Evolutionary conservation across 1,139 yeast genomes (phyloP), one percentile per base, ranked within the genome.

Genomic region (Magnusiomyces ingens): DNA sequence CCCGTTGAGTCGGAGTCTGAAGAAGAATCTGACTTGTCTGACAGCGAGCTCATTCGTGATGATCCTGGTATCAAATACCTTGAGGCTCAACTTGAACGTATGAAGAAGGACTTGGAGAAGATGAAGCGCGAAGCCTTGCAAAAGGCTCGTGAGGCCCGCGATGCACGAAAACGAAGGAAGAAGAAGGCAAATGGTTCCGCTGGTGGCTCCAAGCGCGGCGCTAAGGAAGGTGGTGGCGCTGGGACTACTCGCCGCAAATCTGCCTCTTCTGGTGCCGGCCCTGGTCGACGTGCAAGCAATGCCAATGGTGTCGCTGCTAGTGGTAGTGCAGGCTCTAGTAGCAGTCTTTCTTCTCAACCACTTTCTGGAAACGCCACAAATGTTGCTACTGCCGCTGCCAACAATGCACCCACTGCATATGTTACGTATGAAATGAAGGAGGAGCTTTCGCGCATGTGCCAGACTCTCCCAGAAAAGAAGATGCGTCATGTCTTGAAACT

Each of bases 371-470:
- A 26, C 8, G 32, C 32, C 8, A 5, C 32, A 26, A 26, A 26
- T 8, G 32, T 26, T 4, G 32, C 32, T 8, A 26, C 32, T 4
- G 32, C 55, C 55, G 32, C 32, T 26, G 32, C 32, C 32, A 26
- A 26, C 49, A 53, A 55, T 51, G 61, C 61, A 45, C 69, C 66
- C 8, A 29, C 38, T 18, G 61, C 60, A 38, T 70, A 59, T 53
- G 68, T 67, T 56, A 88, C 97, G 0, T 93, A 88, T 67, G 98
- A 91, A 66, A 93, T 93, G 98, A 93, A 94, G 78, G 88, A 89
- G 67, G 95, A 89, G 68, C 84, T 93, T 54, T 82, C 93, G 54
- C 97, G 90, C 65, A 82, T 84, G 64, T 93, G 93, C 66, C 83
- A 82, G 57, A 63, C 76, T 47, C 75, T 84, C 61, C 80, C 90